Evolutionary conservation across 2,329 filamentous ascomycete genomes (phyloP).

Genomic region (Calonectria pteridis): DNA sequence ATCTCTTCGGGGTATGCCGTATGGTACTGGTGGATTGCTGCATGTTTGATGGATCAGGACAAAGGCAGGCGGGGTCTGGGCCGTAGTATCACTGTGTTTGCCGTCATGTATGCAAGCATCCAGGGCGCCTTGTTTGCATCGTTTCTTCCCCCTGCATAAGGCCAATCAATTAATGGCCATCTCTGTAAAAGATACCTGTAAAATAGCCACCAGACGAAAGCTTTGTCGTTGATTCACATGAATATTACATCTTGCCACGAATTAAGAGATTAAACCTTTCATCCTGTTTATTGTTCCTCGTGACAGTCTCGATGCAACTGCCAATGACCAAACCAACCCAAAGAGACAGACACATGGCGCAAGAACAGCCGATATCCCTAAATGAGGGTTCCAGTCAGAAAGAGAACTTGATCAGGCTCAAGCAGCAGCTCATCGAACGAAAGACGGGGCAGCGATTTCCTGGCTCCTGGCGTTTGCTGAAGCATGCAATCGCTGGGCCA

Average conservation of each 20-base stretch:
- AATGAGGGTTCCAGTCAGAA: not conserved
- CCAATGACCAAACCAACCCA: not conserved
- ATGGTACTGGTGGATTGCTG: conserved; percentile 88
- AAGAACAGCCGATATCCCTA: not conserved
- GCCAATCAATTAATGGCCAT: not conserved
- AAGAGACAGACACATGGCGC: not conserved
- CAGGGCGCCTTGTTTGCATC: conserved; percentile 88
- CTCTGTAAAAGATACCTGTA: not conserved
- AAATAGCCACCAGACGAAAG: not conserved
- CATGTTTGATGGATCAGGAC: conserved; percentile 52
- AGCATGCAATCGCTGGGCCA: not conserved
- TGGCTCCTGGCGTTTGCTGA: not conserved
- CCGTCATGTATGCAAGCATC: conserved; percentile 85
- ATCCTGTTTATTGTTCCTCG: not conserved
- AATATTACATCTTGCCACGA: not conserved
- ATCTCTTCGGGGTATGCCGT: conserved; percentile 89
- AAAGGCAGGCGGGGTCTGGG: conserved; percentile 49
- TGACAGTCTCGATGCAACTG: not conserved
- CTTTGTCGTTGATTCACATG: not conserved
- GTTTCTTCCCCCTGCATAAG: conserved; percentile 88
- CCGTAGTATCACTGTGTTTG: conserved; percentile 68
- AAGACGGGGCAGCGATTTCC: not conserved
- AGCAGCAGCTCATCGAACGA: not conserved
- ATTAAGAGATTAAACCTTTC: not conserved
- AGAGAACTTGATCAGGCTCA: not conserved